Base-by-base conservation (phyloP, 495 filamentous ascomycete species). In the Letharia columbiana region DNA sequence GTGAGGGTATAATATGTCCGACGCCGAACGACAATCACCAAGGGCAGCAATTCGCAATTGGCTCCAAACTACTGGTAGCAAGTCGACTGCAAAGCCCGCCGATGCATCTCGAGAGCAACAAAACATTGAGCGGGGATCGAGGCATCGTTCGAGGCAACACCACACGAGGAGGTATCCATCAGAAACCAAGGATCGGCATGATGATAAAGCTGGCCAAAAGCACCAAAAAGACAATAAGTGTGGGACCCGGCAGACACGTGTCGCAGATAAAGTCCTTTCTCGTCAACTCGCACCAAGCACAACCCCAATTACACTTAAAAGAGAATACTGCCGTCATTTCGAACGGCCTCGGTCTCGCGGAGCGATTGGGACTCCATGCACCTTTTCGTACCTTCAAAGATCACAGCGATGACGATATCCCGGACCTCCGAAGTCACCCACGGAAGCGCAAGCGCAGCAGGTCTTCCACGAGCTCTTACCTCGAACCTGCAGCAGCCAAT, bases 381-480 rank as follows among this genome's bases (percentile, higher is more conserved):
- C 67, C 70, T 7, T 69, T 71, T 59, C 70, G 64, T n/a, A 60
- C 58, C 20, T 65, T 71, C 59, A 65, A 41, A 45, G 40, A 45
- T n/a, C 59, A 64, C 18, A 31, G 40, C 35, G 50, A 66, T 17
- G 23, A 67, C 54, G 61, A 58, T 12, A 59, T 69, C 33, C 61
- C 41, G 64, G 47, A 64, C 2, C 35, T 44, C 3, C 39, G 49
- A 44, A 9, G 35, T 15, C 39, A 39, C 12, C 59, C 62, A 37
- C 57, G 61, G 33, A 75, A 71, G 52, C 65, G 64, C 64, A 68
- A 63, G 45, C 61, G 65, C 35, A 64, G 60, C 23, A 64, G 63
- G 13, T 70, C 70, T 13, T 73, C 70, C 13, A 69, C 71, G 41
- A 73, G 68, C 58, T 74, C 73, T 37, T 66, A 72, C 31, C 62